A percentile compares a stretch with the other conserved stretches of the same genome.
phyloP scores from a whole-genome alignment of 345 rosid genomes.

The Lumnitzera racemosa region DNA sequence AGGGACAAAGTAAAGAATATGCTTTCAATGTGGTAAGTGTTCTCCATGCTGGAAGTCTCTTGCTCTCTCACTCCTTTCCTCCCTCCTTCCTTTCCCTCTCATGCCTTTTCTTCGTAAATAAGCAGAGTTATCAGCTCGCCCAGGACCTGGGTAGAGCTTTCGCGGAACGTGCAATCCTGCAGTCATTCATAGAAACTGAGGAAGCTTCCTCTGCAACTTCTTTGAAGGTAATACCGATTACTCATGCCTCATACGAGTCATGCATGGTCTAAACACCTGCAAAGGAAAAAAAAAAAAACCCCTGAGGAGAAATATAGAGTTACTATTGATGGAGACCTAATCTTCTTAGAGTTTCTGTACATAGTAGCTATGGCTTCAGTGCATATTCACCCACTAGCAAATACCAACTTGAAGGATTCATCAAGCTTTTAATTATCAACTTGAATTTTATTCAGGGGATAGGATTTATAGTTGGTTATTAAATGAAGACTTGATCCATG shows the following conservation, averaged over 20 bases:
- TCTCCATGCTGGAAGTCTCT: constrained; percentile 1
- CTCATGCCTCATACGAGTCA: not conserved
- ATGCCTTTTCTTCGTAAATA: not conserved
- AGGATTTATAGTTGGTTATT: too few relatives aligned
- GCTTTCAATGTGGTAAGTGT: constrained; percentile 52
- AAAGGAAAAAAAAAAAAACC: too few relatives aligned
- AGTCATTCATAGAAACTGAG: constrained; percentile 54
- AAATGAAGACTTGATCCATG: too few relatives aligned
- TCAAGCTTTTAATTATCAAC: too few relatives aligned
- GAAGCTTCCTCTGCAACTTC: constrained; percentile 38
- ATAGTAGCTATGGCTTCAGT: too few relatives aligned
- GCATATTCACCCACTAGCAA: too few relatives aligned
- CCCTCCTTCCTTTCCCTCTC: constrained; percentile 5
- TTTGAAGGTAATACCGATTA: constrained; percentile 44
- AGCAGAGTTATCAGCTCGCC: constrained; percentile 73
- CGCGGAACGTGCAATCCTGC: constrained; percentile 62
- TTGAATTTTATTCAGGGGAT: too few relatives aligned
- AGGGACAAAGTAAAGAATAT: constrained; percentile 55
- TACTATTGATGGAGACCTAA: not conserved
- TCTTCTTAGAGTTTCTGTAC: too few relatives aligned
- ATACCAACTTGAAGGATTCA: too few relatives aligned
- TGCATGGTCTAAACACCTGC: not conserved
- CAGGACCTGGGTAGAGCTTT: constrained; percentile 91
- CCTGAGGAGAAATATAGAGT: not conserved
- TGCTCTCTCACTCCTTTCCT: not conserved